Evolutionary conservation across 2,329 filamentous ascomycete species (phyloP), one percentile per base, ranked within the genome.

Genomic region (Cryphonectria parasitica): DNA sequence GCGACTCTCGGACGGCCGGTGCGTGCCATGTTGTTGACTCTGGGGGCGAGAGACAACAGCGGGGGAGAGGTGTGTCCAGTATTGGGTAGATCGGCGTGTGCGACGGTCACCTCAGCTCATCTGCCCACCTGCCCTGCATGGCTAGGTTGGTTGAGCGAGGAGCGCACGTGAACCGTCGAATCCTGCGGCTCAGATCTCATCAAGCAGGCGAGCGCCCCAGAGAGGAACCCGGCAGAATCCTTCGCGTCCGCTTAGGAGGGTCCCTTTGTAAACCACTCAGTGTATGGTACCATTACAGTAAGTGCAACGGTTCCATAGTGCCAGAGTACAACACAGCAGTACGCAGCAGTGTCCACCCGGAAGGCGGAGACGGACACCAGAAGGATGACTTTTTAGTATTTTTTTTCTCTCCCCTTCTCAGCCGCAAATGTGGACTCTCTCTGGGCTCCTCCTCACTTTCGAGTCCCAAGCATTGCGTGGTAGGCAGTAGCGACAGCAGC

Each of bases 81-180:
- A 8, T 41, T 13, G 52, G 49, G 49, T 36, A 60, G 28, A 49
- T 65, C 25, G 64, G 67, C 49, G 45, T 39, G 34, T 45, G 58
- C 43, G 58, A 45, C 36, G 49, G 36, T 58, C 54, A 58, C 54
- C 54, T 58, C 54, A 58, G 54, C 67, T 28, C 31, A 17, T 17
- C 28, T 8, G 64, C 45, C 60, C 67, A 69, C 56, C 61, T 58
- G 67, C 61, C 61, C 31, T 58, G 61, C 34, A 31, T 41, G 49
- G 67, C 60, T 69, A 64, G 61, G n/a, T 52, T 22, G 58, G 34
- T 19, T 39, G 17, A 61, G 34, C 58, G 45, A 61, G 58, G 54
- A 19, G 25, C 54, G 25, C 58, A 61, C 58, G 58, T 61, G 58
- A 39, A 61, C 54, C 6, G 54, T 28, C n/a, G 25, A 56, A 56